phyloP scores from a whole-genome alignment of 768 basidiomycete genomes.

The Agaricus bisporus region DNA sequence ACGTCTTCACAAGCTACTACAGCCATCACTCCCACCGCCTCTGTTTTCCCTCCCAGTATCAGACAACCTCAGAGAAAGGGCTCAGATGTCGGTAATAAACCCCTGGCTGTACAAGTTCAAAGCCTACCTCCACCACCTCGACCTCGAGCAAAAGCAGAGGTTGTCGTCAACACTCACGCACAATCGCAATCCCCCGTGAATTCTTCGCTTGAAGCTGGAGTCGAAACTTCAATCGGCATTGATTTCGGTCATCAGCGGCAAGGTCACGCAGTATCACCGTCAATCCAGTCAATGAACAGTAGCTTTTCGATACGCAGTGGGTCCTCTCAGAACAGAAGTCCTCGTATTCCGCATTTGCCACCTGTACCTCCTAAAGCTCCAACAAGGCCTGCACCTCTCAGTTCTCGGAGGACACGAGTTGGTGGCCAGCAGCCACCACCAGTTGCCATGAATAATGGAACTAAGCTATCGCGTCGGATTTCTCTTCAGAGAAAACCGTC shows the following conservation, averaged over 20 bases:
- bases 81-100: neutral
- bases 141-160: constrained; percentile 24
- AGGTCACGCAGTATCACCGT: neutral
- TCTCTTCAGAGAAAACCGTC: constrained; percentile 65
- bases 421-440: constrained; percentile 25
- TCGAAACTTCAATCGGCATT: neutral
- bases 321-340: neutral
- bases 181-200: neutral
- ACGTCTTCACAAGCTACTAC: constrained; percentile 4
- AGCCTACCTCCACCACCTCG: constrained; percentile 57
- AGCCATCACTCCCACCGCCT: constrained; percentile 17
- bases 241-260: constrained; percentile 5
- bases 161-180: constrained; percentile 12
- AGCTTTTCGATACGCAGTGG: neutral
- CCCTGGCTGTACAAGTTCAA: constrained; percentile 23
- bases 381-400: constrained; percentile 5
- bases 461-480: constrained; percentile 32
- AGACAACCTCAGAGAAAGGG: neutral
- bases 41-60: constrained; percentile 1
- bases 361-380: neutral
- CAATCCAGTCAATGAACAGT: constrained; percentile 1
- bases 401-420: constrained; percentile 8
- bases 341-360: constrained; percentile 30
- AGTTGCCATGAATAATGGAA: constrained; percentile 20
- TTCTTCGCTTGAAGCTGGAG: neutral